Evolutionary conservation across 1,139 yeast species (phyloP).

Genomic region (Geotrichum histeridarum): DNA sequence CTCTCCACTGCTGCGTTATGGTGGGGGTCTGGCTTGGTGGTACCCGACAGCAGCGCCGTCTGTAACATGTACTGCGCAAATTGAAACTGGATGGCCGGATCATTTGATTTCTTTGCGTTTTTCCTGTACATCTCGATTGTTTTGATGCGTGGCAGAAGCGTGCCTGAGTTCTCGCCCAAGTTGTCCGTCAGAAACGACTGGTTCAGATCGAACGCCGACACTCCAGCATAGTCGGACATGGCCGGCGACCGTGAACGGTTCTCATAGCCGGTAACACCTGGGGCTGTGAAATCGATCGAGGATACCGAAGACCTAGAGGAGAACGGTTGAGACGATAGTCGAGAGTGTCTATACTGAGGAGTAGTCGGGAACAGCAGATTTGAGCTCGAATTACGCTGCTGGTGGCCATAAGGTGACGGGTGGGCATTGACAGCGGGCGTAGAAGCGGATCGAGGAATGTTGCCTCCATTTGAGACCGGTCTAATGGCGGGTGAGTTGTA

Average conservation of each 20-base stretch:
- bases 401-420: conserved; percentile 13
- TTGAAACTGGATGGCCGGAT: conserved; percentile 79
- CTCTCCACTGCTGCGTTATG: conserved; percentile 4
- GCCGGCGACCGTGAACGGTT: conserved; percentile 22
- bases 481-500: neutral
- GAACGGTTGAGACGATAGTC: conserved; percentile 7
- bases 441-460: conserved; percentile 14
- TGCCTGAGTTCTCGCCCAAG: conserved; percentile 32
- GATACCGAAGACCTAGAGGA: conserved; percentile 16
- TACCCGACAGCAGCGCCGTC: conserved; percentile 53
- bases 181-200: conserved; percentile 35
- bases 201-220: conserved; percentile 32
- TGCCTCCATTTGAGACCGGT: conserved; percentile 3
- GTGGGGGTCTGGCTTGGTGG: conserved; percentile 7
- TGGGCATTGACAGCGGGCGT: conserved; percentile 11
- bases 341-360: conserved; percentile 1
- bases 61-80: conserved; percentile 89
- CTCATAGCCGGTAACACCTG: conserved; percentile 10
- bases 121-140: conserved; percentile 83
- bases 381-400: conserved; percentile 10
- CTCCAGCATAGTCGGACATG: conserved; percentile 27
- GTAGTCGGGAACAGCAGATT: neutral
- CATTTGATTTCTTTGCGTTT: conserved; percentile 79
- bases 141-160: conserved; percentile 69
- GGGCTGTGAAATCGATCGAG: conserved; percentile 11